Percentiles rank a stretch among this genome's conserved stretches.
Conservation (phyloP, 2,329 filamentous ascomycete species). For the Fusarium odoratissimum region DNA sequence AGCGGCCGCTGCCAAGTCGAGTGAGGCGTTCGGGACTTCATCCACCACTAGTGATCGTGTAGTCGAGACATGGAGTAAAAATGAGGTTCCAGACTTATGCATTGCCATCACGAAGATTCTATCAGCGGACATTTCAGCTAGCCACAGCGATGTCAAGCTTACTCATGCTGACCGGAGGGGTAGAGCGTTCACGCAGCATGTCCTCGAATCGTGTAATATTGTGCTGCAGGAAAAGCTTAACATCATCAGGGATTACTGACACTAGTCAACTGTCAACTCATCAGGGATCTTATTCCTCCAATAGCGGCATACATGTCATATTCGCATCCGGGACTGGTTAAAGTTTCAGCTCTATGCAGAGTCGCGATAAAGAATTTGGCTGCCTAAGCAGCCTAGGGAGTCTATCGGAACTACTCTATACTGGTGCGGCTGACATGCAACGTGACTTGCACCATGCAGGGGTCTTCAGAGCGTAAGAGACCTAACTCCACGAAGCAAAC, state of each 20-base stretch:
- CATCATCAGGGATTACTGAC: fast-evolving
- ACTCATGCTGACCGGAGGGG: background rate
- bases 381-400: background rate
- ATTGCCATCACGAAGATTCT: background rate
- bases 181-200: fast-evolving
- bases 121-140: background rate
- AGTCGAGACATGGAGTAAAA: background rate
- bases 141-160: background rate
- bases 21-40: background rate
- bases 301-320: background rate
- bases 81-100: background rate
- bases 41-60: background rate
- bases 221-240: background rate
- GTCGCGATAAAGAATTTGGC: background rate
- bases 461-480: background rate
- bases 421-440: background rate
- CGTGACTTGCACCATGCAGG: background rate
- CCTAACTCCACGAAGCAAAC: background rate
- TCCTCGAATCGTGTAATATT: background rate
- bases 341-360: no score
- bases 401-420: background rate
- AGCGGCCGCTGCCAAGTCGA: background rate
- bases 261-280: fast-evolving
- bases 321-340: background rate
- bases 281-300: background rate